These are phyloP conservation scores for Gentiana dahurica DNA, from an alignment of 257 asterid species.

Conservation along the genomic window DNA sequence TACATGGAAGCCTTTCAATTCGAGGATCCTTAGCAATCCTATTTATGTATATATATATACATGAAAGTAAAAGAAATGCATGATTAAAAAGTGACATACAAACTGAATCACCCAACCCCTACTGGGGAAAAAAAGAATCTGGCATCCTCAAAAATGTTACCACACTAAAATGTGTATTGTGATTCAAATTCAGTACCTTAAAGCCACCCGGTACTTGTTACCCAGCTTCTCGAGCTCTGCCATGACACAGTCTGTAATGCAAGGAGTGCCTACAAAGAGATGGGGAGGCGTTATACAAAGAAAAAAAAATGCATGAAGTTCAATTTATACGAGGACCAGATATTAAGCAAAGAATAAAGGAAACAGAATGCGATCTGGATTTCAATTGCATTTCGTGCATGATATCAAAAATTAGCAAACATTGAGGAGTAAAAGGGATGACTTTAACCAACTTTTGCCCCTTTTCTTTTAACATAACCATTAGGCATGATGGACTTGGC, in stretches of 20 bases:
- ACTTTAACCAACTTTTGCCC: too few relatives aligned
- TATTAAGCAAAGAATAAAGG: background rate
- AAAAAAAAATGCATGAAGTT: background rate
- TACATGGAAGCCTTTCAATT: constrained; percentile 93
- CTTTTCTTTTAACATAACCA: too few relatives aligned
- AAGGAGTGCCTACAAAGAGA: constrained; percentile 70
- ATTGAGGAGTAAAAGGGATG: background rate
- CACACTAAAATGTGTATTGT: background rate
- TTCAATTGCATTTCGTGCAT: background rate
- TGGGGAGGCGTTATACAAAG: background rate
- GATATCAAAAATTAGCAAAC: background rate
- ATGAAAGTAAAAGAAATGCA: background rate
- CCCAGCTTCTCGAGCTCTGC: constrained; percentile 99
- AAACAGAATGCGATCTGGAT: background rate
- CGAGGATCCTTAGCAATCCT: constrained; percentile 99
- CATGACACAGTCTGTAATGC: constrained; percentile 97
- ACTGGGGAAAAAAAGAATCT: background rate
- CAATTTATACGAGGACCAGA: background rate
- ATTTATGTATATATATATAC: constrained; percentile 4
- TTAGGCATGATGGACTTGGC: too few relatives aligned
- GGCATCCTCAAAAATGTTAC: too few relatives aligned
- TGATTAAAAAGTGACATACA: background rate
- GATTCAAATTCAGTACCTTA: constrained; percentile 34
- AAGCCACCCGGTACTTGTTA: constrained; percentile 84
- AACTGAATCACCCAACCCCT: background rate